These are phyloP conservation scores for Scutellaria baicalensis DNA, from an alignment of 257 asterid species.

Conservation along the genomic window DNA sequence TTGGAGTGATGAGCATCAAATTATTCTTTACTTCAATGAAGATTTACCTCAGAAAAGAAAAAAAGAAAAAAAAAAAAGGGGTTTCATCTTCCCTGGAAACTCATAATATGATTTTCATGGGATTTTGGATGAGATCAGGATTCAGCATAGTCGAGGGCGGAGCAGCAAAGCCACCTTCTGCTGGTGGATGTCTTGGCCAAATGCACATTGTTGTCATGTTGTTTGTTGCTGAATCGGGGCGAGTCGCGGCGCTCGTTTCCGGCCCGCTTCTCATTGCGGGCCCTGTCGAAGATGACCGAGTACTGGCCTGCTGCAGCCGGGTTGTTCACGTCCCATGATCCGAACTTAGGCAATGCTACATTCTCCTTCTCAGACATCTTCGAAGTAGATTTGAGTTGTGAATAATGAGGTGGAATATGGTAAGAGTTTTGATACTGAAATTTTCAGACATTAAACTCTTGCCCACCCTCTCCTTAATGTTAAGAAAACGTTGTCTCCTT, in stretches of 20 bases:
- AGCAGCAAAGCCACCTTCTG: conserved; percentile 43
- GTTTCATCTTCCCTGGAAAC: not conserved
- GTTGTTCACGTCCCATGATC: conserved; percentile 47
- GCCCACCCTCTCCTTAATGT: not conserved
- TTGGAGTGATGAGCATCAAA: not conserved
- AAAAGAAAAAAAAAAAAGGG: not conserved
- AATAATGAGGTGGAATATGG: not conserved
- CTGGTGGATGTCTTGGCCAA: conserved; percentile 4
- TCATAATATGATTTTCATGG: not conserved
- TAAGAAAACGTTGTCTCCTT: not conserved
- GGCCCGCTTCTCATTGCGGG: conserved; percentile 30
- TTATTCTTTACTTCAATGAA: conserved; percentile 4
- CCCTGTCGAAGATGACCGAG: conserved; percentile 41
- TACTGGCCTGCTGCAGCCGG: conserved; percentile 37
- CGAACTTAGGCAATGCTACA: conserved; percentile 37
- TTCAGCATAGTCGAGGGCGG: conserved; percentile 22
- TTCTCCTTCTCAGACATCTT: conserved; percentile 29
- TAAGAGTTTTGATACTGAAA: not conserved
- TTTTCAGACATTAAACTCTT: conserved; percentile 7
- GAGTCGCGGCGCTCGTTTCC: conserved; percentile 14
- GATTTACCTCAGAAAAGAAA: not conserved
- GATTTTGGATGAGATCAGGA: not conserved
- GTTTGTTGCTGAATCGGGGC: conserved; percentile 14
- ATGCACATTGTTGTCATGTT: conserved; percentile 2
- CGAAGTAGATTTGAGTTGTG: not conserved